Base-by-base conservation (phyloP, 2,329 filamentous ascomycete species). In the Neocucurbitaria cava region DNA sequence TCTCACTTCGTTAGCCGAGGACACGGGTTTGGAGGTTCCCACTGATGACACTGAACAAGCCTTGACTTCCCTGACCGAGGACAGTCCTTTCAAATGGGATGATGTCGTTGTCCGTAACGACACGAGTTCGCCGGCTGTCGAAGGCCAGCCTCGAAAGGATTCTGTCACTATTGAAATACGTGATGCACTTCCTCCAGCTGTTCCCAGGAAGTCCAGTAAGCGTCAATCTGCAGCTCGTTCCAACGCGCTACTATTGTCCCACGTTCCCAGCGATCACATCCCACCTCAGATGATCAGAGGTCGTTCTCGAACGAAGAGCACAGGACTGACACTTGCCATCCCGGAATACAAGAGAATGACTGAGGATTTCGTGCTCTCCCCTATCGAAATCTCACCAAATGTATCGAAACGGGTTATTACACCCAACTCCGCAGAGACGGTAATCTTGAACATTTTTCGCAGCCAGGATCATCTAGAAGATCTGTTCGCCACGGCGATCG, bases 361-460 rank as follows among this genome's bases (percentile, higher is more conserved):
- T 3, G 66, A 68, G 20, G 59, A 67, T 33, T 62, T 68, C 21
- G 52, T 59, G 3, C 50, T 64, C 18, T 62, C 68, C 3, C 64
- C 68, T 5, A 46, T 65, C 17, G 55, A 67, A 1, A 55, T 62
- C 7, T 54, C 60, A 3, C 51, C 63, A 3, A 64, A 62, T 35
- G 31, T 45, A 17, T 42, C 46, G 36, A 64, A 70, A 38, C 68
- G 67, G 35, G 59, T 56, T 23, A 81, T 82, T 53, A 77, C 80
- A 4, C 65, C 71, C 15, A 64, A 69, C 10, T 71, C 78, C 21
- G 81, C 83, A 2, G 80, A 84, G 56, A 64, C 74, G n/a, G 77
- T 86, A 3, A 76, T 86, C 15, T 65, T 83, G 17, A 65, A 69
- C n/a, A 84, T 87, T 10, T 72, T 87, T 53, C 70, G 77, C 40